Evolutionary conservation across 257 asterid species (phyloP), one percentile per base, ranked within the genome.

Genomic region (Salvia miltiorrhiza): DNA sequence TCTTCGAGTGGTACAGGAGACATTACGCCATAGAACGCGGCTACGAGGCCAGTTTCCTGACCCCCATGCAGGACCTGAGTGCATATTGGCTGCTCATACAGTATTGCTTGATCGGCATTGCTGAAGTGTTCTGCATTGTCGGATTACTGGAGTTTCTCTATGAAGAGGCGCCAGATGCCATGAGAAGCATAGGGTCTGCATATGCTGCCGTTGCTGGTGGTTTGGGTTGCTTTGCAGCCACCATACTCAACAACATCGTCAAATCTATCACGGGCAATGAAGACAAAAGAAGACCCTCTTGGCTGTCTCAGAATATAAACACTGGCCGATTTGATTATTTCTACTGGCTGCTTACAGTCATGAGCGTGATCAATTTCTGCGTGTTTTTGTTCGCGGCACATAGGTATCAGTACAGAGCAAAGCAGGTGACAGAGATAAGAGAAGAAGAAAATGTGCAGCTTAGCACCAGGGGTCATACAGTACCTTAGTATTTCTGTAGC

Each of bases 161-260:
- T 5, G 97, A 93, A 76, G 99, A 93, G 70, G 99, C 97, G 3
- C 99, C 99, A 0, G 99, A 93, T 76, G 97, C 99, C 55, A 90
- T 93, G 99, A 83, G 97, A 80, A 93, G 97, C 73, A 87, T 90
- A 21, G 97, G 99, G 6, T 93, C 99, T 0, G 96, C 99, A 50
- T 93, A 93, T 17, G 99, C 99, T 53, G 99, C 99, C 20, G 93
- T 93, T 55, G 96, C 99, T 17, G 99, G 99, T 19, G 99, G 99
- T 2, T 71, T 93, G 35, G 99, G 99, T n/a, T 93, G 99, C 76
- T 93, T 93, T 71, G 97, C 83, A 24, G 99, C 99, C 59, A 76
- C 96, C 13, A 67, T 87, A 65, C 80, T 90, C 40, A 93, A 93
- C 81, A 88, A 80, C 83, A 90, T 93, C 7, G 76, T 90, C 24